Evolutionary conservation across 2,329 filamentous ascomycete species (phyloP).

Genomic region (Alternaria brassicicola): DNA sequence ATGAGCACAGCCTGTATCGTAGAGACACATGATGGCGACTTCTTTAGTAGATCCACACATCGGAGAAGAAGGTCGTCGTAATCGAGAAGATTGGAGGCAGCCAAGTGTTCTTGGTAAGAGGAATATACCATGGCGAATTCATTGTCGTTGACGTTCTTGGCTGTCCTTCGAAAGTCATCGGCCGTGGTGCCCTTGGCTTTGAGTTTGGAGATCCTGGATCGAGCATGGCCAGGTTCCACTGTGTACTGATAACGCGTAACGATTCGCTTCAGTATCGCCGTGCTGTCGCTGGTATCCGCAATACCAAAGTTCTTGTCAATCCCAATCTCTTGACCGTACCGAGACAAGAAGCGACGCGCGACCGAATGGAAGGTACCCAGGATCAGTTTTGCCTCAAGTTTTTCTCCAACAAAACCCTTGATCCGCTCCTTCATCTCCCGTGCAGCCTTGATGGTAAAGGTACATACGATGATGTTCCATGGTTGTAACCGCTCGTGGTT

Average conservation of each 20-base stretch:
- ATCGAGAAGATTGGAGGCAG: constrained; percentile 81
- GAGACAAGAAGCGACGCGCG: constrained; percentile 78
- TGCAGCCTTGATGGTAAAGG: constrained; percentile 95
- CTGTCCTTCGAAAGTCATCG: constrained; percentile 50
- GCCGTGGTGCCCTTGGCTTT: constrained; percentile 63
- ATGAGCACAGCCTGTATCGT: constrained; percentile 92
- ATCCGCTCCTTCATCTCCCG: constrained; percentile 92
- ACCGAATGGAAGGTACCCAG: constrained; percentile 97
- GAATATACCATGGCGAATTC: constrained; percentile 72
- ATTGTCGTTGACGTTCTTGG: constrained; percentile 60
- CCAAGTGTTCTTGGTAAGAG: constrained; percentile 79
- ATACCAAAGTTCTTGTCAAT: constrained; percentile 86
- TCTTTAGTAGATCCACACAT: constrained; percentile 78
- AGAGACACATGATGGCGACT: constrained; percentile 78
- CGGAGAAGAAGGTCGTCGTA: constrained; percentile 90
- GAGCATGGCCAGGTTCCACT: constrained; percentile 73
- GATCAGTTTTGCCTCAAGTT: constrained; percentile 75
- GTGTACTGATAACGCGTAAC: constrained; percentile 73
- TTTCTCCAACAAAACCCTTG: constrained; percentile 77
- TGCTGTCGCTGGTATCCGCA: constrained; percentile 81
- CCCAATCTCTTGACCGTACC: constrained; percentile 84
- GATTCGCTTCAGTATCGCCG: constrained; percentile 80
- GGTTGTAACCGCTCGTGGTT: constrained; percentile 73
- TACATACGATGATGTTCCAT: constrained; percentile 90
- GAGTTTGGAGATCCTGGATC: constrained; percentile 72